These are phyloP conservation scores for Jackrogersella minutella DNA, from an alignment of 495 filamentous ascomycete genomes.

Conservation along the genomic window DNA sequence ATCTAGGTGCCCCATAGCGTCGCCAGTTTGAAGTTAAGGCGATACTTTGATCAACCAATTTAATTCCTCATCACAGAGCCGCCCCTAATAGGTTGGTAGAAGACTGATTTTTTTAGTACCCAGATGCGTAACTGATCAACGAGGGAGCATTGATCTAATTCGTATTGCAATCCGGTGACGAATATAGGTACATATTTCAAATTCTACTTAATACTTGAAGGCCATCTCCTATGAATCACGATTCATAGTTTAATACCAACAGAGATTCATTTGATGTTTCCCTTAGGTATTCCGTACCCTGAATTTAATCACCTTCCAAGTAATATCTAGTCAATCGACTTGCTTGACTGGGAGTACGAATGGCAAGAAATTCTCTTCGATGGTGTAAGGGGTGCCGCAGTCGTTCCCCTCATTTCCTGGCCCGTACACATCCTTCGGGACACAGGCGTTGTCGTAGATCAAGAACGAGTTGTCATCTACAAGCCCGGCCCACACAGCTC, in stretches of 20 bases:
- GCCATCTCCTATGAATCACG: no score
- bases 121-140: no score
- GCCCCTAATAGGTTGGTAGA: no score
- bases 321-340: background rate
- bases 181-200: no score
- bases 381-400: background rate
- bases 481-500: background rate
- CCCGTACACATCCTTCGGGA: background rate
- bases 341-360: background rate
- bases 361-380: constrained; percentile 11
- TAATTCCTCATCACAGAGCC: no score
- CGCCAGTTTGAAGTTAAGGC: background rate
- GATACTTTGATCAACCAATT: background rate
- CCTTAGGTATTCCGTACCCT: no score
- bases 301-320: no score
- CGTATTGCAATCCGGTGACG: no score
- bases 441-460: constrained; percentile 11
- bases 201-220: no score
- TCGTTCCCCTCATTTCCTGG: constrained; percentile 4
- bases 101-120: background rate
- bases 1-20: background rate
- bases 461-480: constrained; percentile 5
- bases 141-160: no score
- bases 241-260: no score
- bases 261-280: no score